Conservation (phyloP, 2,329 filamentous ascomycete genomes). For the Fonsecaea pugnacius region DNA sequence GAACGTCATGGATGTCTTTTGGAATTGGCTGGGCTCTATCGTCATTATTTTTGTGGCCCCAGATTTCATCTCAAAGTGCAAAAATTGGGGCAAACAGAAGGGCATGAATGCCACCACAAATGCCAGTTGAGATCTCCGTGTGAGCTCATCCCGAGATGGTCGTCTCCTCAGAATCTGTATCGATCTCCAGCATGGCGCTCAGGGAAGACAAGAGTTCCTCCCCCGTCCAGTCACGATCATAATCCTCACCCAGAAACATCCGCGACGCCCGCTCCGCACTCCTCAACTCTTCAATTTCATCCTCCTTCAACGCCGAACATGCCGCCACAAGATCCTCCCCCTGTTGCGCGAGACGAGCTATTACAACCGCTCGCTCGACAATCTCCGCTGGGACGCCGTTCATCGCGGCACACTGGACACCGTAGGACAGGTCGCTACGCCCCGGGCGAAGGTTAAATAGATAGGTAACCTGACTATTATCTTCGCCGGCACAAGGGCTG, state of each 20-base stretch:
- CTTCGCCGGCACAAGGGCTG: slow-evolving; percentile 35
- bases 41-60: slow-evolving; percentile 62
- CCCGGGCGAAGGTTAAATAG: slow-evolving; percentile 72
- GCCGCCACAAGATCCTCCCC: slow-evolving; percentile 77
- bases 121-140: slow-evolving; percentile 2
- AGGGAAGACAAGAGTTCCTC: slow-evolving; percentile 23
- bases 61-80: slow-evolving; percentile 62
- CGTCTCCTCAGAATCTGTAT: slow-evolving; percentile 1
- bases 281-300: slow-evolving; percentile 69
- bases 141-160: background rate
- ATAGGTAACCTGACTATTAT: slow-evolving; percentile 61
- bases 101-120: slow-evolving; percentile 38
- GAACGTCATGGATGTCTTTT: slow-evolving; percentile 59
- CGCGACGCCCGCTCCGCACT: slow-evolving; percentile 55
- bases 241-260: slow-evolving; percentile 31
- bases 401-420: slow-evolving; percentile 79
- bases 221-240: slow-evolving; percentile 26
- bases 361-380: slow-evolving; percentile 73
- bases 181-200: slow-evolving; percentile 22
- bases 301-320: slow-evolving; percentile 68
- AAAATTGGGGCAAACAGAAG: slow-evolving; percentile 61
- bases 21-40: slow-evolving; percentile 58
- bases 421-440: slow-evolving; percentile 79
- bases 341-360: slow-evolving; percentile 69
- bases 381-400: slow-evolving; percentile 78